Evolutionary conservation across 2,329 filamentous ascomycete species (phyloP).

Genomic region (Fusarium protoensiforme): DNA sequence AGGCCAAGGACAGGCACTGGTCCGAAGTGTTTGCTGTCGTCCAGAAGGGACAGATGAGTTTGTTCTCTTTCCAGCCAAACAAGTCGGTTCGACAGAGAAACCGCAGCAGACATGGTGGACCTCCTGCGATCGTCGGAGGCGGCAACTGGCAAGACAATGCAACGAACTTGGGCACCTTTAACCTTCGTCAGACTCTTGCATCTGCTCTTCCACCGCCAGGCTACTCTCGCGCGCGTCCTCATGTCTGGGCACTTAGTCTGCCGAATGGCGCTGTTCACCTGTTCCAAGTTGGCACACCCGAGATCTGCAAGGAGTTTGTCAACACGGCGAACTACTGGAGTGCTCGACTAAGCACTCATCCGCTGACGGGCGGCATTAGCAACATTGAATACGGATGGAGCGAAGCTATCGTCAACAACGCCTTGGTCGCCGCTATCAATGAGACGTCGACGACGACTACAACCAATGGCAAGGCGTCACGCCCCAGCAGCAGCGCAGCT

Average conservation of each 20-base stretch:
- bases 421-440: conserved; percentile 64
- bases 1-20: conserved; percentile 95
- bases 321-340: conserved; percentile 98
- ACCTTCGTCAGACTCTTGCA: conserved; percentile 90
- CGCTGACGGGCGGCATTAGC: conserved; percentile 89
- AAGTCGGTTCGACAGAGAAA: conserved; percentile 79
- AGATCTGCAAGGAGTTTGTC: conserved; percentile 95
- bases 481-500: conserved; percentile 63
- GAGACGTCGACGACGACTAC: conserved; percentile 53
- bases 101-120: conserved; percentile 62
- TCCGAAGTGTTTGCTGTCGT: conserved; percentile 95
- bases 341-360: conserved; percentile 91
- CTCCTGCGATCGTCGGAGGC: conserved; percentile 80
- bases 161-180: conserved; percentile 87
- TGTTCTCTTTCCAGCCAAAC: conserved; percentile 91
- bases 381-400: conserved; percentile 99
- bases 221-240: conserved; percentile 88
- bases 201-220: conserved; percentile 90
- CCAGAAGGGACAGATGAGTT: conserved; percentile 90
- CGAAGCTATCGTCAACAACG: conserved; percentile 78
- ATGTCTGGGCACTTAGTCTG: conserved; percentile 94
- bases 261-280: conserved; percentile 94
- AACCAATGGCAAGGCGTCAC: conserved; percentile 51
- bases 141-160: conserved; percentile 99
- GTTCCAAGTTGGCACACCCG: conserved; percentile 96